phyloP scores from a whole-genome alignment of 2,329 filamentous ascomycete species.

The Colletotrichum zoysiae region DNA sequence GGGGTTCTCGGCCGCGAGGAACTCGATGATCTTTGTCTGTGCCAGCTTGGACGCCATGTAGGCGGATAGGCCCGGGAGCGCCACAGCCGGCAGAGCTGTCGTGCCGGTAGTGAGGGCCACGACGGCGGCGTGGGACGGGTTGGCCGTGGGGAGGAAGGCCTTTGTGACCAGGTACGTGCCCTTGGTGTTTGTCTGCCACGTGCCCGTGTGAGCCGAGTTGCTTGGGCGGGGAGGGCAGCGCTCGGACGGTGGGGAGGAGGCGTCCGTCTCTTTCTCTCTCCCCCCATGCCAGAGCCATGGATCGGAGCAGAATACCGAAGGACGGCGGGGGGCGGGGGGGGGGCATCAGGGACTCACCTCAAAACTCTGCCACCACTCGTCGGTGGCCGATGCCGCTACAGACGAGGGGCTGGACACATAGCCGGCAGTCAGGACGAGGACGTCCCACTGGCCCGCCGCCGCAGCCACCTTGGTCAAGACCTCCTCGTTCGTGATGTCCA shows the following conservation, averaged over 20 bases:
- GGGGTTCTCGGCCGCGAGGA: constrained; percentile 45
- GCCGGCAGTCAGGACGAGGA: constrained; percentile 41
- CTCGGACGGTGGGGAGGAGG: background rate
- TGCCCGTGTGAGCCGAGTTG: constrained; percentile 11
- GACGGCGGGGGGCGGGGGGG: no score
- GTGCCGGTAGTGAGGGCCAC: constrained; percentile 44
- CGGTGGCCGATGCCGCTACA: constrained; percentile 38
- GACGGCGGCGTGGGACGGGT: constrained; percentile 40
- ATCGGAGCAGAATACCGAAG: no score
- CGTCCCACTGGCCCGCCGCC: constrained; percentile 41
- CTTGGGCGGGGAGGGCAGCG: background rate
- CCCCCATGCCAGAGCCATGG: background rate
- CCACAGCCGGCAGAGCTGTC: constrained; percentile 40
- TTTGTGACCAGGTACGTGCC: constrained; percentile 60
- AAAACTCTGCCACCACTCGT: constrained; percentile 45
- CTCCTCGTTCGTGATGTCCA: constrained; percentile 31
- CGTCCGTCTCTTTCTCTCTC: no score
- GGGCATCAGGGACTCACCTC: constrained; percentile 41
- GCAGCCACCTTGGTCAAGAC: constrained; percentile 27
- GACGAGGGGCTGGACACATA: constrained; percentile 40
- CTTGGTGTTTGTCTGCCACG: constrained; percentile 58
- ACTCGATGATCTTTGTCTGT: constrained; percentile 51
- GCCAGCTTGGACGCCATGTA: constrained; percentile 42
- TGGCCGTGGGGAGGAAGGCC: constrained; percentile 58
- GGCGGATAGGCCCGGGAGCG: constrained; percentile 41